Evolutionary conservation across 805 yeast species (phyloP), one percentile per base, ranked within the genome.

Genomic region (Myxozyma vanderwaltii): DNA sequence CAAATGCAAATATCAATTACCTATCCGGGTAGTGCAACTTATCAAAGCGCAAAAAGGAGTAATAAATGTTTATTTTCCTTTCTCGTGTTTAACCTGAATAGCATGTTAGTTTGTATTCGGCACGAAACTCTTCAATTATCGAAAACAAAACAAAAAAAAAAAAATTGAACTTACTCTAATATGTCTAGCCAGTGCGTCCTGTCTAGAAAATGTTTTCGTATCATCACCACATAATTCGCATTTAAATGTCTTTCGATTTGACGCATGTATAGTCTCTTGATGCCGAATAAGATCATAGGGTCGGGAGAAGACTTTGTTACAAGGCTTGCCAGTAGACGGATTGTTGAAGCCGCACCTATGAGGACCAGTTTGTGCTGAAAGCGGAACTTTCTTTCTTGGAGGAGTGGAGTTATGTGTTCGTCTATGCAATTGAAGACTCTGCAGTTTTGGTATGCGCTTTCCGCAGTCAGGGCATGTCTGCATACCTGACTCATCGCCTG

Each of bases 211-310:
- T 0, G 96, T 90, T 77, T 92, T 86, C 60, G 84, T 79, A 65
- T 81, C 85, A 66, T 82, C 86, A 57, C 88, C 94, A 75, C 99
- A 92, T 46, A 87, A 85, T 67, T 84, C 85, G 74, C 99, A 92
- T 71, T 88, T 85, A 77, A 86, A 94, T 50, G 87, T 84, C 68
- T 88, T 88, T 74, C 92, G 87, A 71, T 86, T 87, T 49, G 88
- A 80, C 0, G 97, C 94, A 73, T 92, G 99, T 55, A 92, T 91
- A 0, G 98, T 94, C 69, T 92, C 96, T 73, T 92, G 97, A 74
- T 92, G 99, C 68, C 99, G 83, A 26, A 91, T 87, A 69, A 92
- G 79, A 76, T 92, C 99, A 71, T 92, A 92, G 19, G 97, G 96
- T 70, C 99, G 82, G 17, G 97, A 90, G 70, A 92, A 92, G 69